A percentile compares a stretch with the other conserved stretches of the same genome.
phyloP scores from a whole-genome alignment of 2,329 filamentous ascomycete genomes.

The Ceratocystis eucalypticola region DNA sequence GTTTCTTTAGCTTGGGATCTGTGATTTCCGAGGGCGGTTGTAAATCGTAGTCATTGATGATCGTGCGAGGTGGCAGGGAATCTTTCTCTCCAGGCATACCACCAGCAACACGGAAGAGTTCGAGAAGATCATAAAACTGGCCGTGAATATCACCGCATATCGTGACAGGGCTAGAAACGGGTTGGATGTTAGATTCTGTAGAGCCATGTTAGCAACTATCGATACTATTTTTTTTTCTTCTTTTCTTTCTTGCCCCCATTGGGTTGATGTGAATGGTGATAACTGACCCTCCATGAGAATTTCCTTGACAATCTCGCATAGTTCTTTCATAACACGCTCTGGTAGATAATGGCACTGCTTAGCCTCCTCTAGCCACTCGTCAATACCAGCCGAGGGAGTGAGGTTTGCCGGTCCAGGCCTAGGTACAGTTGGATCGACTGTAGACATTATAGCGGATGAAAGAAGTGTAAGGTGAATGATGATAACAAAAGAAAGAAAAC shows the following conservation, averaged over 20 bases:
- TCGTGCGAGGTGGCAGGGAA: conserved; percentile 49
- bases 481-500: not conserved
- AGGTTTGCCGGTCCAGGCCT: conserved; percentile 84
- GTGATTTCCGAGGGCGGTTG: conserved; percentile 83
- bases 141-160: conserved; percentile 97
- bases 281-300: conserved; percentile 85
- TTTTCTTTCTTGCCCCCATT: not conserved
- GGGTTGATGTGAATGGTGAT: not conserved
- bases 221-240: not conserved
- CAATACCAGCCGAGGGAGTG: conserved; percentile 67
- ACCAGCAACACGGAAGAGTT: conserved; percentile 90
- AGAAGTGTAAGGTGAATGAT: not conserved
- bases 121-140: conserved; percentile 94
- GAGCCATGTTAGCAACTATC: not conserved
- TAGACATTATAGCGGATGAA: conserved; percentile 11
- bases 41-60: conserved; percentile 82
- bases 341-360: conserved; percentile 96
- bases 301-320: conserved; percentile 98
- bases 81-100: conserved; percentile 73
- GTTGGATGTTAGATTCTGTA: conserved; percentile 93
- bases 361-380: conserved; percentile 93
- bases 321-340: conserved; percentile 92
- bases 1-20: conserved; percentile 74
- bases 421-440: conserved; percentile 42
- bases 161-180: conserved; percentile 90